Evolutionary conservation across 1,139 yeast species (phyloP).

Genomic region (Candida sanyaensis): DNA sequence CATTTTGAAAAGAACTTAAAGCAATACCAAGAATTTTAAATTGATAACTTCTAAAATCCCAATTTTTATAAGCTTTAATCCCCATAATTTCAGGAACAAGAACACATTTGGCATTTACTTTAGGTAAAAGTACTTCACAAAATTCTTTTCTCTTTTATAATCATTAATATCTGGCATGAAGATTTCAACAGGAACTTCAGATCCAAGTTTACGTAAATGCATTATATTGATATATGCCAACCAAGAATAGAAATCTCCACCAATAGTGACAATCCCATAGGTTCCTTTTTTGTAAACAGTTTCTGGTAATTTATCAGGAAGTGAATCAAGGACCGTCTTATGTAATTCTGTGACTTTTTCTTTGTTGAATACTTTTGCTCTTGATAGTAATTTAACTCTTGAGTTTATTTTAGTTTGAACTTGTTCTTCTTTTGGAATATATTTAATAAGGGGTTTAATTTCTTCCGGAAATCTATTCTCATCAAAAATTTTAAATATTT

Average conservation of each 20-base stretch:
- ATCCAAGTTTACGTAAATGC: conserved; percentile 35
- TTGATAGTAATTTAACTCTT: conserved; percentile 28
- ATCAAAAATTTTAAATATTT: conserved; percentile 19
- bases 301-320: conserved; percentile 26
- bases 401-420: conserved; percentile 17
- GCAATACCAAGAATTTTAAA: conserved; percentile 42
- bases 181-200: conserved; percentile 37
- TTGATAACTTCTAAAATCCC: conserved; percentile 39
- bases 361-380: conserved; percentile 21
- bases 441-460: conserved; percentile 16
- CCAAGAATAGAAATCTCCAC: conserved; percentile 44
- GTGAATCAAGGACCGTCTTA: conserved; percentile 17
- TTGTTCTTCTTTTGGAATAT: conserved; percentile 18
- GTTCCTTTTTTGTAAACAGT: conserved; percentile 27
- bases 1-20: conserved; percentile 42
- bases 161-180: conserved; percentile 35
- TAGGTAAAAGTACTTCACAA: conserved; percentile 26
- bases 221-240: conserved; percentile 35
- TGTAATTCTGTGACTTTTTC: conserved; percentile 28
- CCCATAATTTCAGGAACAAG: conserved; percentile 37
- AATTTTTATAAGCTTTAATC: conserved; percentile 30
- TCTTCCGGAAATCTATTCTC: conserved; percentile 15
- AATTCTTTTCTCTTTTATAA: conserved; percentile 28
- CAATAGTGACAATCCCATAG: conserved; percentile 38
- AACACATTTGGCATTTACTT: conserved; percentile 31